Evolutionary conservation across 495 filamentous ascomycete genomes (phyloP), one percentile per base, ranked within the genome.

Genomic region (Letharia lupina): DNA sequence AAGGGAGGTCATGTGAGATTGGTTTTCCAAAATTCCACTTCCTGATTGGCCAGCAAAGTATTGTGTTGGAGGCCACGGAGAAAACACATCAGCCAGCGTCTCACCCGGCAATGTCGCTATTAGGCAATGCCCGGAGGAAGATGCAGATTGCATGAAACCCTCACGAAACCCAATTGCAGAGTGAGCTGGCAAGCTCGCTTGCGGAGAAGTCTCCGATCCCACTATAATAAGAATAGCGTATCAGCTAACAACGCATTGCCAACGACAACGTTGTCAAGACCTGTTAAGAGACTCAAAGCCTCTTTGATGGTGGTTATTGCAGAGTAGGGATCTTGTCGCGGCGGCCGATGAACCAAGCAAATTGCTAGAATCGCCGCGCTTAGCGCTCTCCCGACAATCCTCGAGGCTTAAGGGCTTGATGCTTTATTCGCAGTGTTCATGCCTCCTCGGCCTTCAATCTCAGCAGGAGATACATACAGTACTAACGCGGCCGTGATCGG

Each of bases 341-440:
- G 59, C 39, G 59, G 52, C 52, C 31, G 2, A 18, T 20, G 52
- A 13, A 56, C 52, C 52, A 56, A 56, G 31, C 52, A 56, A 56
- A 33, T 35, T 56, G 13, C 52, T 56, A 31, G 52, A 18, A 56
- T 56, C 52, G 35, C 52, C 52, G 52, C 52, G 52, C 31, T 56
- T 56, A 56, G 52, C 52, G 52, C 52, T 56, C 31, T 6, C 28
- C 31, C 5, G 44, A 47, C 15, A 47, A 47, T 20, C 23, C 23
- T 20, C 10, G 44, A 47, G 18, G 18, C 44, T 20, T 47, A 20
- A 16, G 20, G 44, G 44, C 44, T 47, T 20, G 6, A 12, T 13
- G 18, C 1, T 6, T n/a, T 48, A 16, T 28, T 52, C n/a, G 9
- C 18, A 48, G 48, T 12, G n/a, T 52, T 52, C 10, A 12, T 28